Evolutionary conservation across 495 filamentous ascomycete species (phyloP).

Genomic region (Friedmanniomyces endolithicus): DNA sequence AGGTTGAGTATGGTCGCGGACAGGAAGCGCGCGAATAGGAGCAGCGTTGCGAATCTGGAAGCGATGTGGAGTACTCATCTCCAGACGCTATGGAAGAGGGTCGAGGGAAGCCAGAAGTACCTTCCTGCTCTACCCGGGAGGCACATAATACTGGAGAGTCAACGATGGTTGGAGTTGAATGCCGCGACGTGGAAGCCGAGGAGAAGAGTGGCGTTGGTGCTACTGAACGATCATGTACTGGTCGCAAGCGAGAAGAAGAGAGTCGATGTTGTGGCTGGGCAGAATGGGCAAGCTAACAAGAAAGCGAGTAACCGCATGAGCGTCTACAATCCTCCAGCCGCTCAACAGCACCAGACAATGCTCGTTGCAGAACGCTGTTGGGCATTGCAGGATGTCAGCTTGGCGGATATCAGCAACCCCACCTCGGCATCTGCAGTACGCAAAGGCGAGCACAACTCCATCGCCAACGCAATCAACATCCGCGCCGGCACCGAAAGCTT

Average conservation of each 20-base stretch:
- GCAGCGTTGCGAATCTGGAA: conserved; percentile 87
- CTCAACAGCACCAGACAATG: conserved; percentile 4
- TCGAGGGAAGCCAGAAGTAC: conserved; percentile 95
- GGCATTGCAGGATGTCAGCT: conserved; percentile 84
- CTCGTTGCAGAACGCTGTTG: conserved; percentile 89
- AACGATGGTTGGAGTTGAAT: conserved; percentile 89
- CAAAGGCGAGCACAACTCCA: conserved; percentile 34
- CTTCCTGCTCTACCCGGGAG: conserved; percentile 80
- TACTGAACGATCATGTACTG: conserved; percentile 90
- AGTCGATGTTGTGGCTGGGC: conserved; percentile 43
- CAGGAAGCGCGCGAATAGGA: conserved; percentile 56
- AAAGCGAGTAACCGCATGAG: conserved; percentile 12
- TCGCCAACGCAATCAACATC: conserved; percentile 81
- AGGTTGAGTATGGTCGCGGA: conserved; percentile 36
- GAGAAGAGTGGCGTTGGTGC: conserved; percentile 71
- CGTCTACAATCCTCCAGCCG: not conserved
- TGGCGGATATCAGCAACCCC: conserved; percentile 55
- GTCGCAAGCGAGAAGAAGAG: conserved; percentile 88
- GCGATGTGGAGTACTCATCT: conserved; percentile 88
- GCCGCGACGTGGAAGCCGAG: conserved; percentile 90
- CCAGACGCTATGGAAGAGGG: conserved; percentile 77
- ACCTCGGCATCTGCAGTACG: conserved; percentile 15
- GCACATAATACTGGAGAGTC: conserved; percentile 81
- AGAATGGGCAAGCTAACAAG: conserved; percentile 3
- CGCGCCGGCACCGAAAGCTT: conserved; percentile 82